Conservation (phyloP, 2,329 filamentous ascomycete genomes). For the Phialophora chinensis region DNA sequence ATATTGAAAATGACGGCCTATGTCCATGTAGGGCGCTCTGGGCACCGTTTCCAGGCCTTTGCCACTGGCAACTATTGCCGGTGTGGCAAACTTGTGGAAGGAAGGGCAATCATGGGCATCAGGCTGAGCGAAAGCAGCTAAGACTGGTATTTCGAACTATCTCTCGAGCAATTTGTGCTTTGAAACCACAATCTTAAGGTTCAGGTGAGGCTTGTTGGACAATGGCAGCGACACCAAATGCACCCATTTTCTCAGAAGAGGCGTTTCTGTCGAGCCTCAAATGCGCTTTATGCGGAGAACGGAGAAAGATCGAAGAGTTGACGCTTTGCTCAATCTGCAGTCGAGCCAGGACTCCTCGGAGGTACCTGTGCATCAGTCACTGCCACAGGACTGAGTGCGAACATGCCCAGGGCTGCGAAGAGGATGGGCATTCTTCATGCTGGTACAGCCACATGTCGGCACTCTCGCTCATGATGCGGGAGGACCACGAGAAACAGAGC, state of each 20-base stretch:
- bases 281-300: slow-evolving; percentile 5
- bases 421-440: slow-evolving; percentile 9
- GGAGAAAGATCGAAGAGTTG: slow-evolving; percentile 10
- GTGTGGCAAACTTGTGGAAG: background rate
- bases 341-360: background rate
- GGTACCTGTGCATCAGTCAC: slow-evolving; percentile 9
- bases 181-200: background rate
- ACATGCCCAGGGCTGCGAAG: slow-evolving; percentile 1
- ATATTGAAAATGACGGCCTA: background rate
- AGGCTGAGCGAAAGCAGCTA: background rate
- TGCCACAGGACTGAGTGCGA: slow-evolving; percentile 7
- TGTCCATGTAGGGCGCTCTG: background rate
- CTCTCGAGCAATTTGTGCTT: background rate
- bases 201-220: background rate
- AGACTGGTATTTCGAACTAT: background rate
- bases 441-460: slow-evolving; percentile 10
- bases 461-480: background rate
- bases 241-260: background rate
- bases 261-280: slow-evolving; percentile 4
- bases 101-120: background rate
- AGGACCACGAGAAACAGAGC: slow-evolving; percentile 8
- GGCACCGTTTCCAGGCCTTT: background rate
- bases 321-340: slow-evolving; percentile 9
- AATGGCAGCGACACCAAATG: background rate
- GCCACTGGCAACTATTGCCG: background rate